A percentile compares a stretch with the other conserved stretches of the same genome.
These are phyloP conservation scores for Trichoderma citrinoviride DNA, from an alignment of 2,329 filamentous ascomycete species.

Conservation along the genomic window DNA sequence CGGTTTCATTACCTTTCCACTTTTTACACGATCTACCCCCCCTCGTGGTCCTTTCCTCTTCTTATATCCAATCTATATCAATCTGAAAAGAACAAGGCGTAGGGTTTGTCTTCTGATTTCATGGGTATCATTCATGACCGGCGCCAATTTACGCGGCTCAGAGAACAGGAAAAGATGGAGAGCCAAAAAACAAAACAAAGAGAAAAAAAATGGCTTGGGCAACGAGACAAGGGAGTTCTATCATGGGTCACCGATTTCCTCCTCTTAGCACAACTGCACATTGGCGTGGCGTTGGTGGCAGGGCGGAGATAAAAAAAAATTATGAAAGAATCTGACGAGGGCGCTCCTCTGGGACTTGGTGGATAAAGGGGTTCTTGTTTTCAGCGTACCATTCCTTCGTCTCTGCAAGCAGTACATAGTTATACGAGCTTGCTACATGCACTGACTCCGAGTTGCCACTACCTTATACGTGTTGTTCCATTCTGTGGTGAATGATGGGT, in stretches of 20 bases:
- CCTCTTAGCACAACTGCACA: constrained; percentile 17
- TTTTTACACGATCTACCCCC: neutral
- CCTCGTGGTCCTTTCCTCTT: neutral
- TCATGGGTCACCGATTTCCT: neutral
- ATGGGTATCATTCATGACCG: neutral
- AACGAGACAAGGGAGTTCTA: neutral
- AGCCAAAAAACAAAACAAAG: neutral
- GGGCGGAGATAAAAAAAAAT: constrained; percentile 15
- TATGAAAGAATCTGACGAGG: neutral
- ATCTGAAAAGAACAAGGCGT: neutral
- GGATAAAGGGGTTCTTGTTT: neutral
- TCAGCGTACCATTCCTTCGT: neutral
- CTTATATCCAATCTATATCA: neutral
- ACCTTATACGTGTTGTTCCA: neutral
- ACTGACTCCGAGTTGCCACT: neutral
- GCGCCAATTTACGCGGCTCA: neutral
- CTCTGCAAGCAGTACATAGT: constrained; percentile 1
- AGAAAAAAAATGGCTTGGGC: constrained; percentile 1
- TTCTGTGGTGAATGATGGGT: neutral
- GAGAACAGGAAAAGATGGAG: no score
- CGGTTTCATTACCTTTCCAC: neutral
- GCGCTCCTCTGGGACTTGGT: neutral
- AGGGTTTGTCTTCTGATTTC: neutral
- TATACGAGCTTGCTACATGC: neutral
- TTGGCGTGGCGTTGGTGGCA: constrained; percentile 21